Base-by-base conservation (phyloP, 2,329 filamentous ascomycete species). In the Celoporthe dispersa region DNA sequence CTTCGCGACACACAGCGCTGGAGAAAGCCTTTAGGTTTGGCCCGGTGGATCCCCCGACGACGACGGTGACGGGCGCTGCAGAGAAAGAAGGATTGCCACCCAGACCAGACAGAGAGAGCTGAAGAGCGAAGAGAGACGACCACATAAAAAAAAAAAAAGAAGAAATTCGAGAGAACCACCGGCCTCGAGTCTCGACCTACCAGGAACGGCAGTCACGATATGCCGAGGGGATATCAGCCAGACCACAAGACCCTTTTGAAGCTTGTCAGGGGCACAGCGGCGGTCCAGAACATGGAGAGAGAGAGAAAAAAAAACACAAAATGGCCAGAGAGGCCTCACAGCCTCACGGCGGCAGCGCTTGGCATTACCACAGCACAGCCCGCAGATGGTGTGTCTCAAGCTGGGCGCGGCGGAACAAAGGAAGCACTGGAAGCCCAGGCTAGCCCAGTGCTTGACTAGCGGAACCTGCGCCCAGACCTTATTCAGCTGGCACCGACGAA, bases 171-270 rank as follows among this genome's bases (percentile, higher is more conserved):
- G 14, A 53, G 25, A 12, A n/a, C n/a, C 16, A n/a, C 31, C 31
- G 22, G 28, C 39, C 22, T n/a, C 22, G 44, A 48, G 8, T 22
- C 44, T 51, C 41, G 25, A 31, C 53, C 48, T 53, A 51, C 63
- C 63, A 35, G 53, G 41, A 55, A n/a, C 19, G 63, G 63, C 19
- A 65, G 44, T 31, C 44, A 65, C 44, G 63, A 65, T 65, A 37
- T 35, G 16, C 22, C 8, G 25, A 37, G 5, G 51, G 14, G 33
- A 35, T n/a, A n/a, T 4, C 57, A 60, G 33, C 11, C 22, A 22
- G 57, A 19, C 57, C 33, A n/a, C 16, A 33, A 25, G 31, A 22
- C 33, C 57, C 31, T 37, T 60, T 33, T 65, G 44, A 35, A 14
- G 33, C 57, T 37, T 16, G 41, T 48, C 33, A 31, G 25, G 51